These are phyloP conservation scores for Bidens hawaiensis DNA, from an alignment of 140 eudicot species.

Conservation along the genomic window DNA sequence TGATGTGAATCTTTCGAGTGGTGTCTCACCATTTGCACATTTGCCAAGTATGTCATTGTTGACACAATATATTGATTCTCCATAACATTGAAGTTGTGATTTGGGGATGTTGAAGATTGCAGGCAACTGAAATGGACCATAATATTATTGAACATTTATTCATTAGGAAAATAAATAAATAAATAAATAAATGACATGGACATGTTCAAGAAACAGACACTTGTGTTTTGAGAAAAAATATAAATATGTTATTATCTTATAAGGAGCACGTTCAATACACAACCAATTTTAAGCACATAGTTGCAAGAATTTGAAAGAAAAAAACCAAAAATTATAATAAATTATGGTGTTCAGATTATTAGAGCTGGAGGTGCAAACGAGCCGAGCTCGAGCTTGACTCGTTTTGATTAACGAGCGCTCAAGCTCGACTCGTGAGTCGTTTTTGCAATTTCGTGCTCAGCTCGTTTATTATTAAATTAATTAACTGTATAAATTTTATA, in stretches of 20 bases:
- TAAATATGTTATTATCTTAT: background rate
- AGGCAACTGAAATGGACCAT: constrained; percentile 51
- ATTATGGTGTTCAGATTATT: too few relatives aligned
- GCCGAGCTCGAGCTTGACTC: too few relatives aligned
- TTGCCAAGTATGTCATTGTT: constrained; percentile 46
- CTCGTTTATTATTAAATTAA: too few relatives aligned
- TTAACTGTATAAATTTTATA: too few relatives aligned
- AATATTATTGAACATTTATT: background rate
- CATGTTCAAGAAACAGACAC: background rate
- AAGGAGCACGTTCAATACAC: background rate
- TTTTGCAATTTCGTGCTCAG: too few relatives aligned
- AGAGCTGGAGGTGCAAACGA: too few relatives aligned
- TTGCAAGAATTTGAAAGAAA: too few relatives aligned
- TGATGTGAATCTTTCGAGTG: constrained; percentile 50
- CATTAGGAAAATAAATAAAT: background rate
- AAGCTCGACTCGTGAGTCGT: too few relatives aligned
- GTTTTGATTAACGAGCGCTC: too few relatives aligned
- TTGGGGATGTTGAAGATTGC: constrained; percentile 86
- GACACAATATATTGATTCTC: constrained; percentile 64
- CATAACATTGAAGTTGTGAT: constrained; percentile 80
- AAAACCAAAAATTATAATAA: too few relatives aligned
- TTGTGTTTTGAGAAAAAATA: background rate
- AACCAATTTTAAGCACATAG: background rate
- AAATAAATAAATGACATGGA: background rate
- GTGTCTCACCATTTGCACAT: constrained; percentile 45